These are phyloP conservation scores for Aspergillus haitiensis DNA, from an alignment of 495 filamentous ascomycete genomes.

Conservation along the genomic window DNA sequence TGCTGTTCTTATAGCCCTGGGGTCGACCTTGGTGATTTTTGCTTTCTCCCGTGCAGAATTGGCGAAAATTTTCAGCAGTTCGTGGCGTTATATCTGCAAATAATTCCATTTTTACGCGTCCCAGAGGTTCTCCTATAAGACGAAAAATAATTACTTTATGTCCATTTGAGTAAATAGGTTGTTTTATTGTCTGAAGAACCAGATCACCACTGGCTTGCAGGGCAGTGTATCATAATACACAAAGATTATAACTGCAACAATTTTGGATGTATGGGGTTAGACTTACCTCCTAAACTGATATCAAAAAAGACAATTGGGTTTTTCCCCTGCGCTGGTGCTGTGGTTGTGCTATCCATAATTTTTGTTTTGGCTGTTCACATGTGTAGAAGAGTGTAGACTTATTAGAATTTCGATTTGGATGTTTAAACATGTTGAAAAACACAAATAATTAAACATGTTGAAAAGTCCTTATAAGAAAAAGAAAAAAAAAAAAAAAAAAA, in stretches of 20 bases:
- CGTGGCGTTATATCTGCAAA: constrained; percentile 80
- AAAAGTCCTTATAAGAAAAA: no score
- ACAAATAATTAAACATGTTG: no score
- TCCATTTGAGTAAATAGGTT: background rate
- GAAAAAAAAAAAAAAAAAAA: no score
- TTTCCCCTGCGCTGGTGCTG: constrained; percentile 3
- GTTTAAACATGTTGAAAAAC: no score
- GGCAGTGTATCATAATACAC: no score
- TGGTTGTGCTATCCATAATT: constrained; percentile 11
- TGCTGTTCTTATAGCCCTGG: constrained; percentile 90
- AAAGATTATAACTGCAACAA: no score
- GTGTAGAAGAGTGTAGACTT: background rate
- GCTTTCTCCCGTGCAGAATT: constrained; percentile 93
- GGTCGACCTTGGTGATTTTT: constrained; percentile 79
- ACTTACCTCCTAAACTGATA: constrained; percentile 82
- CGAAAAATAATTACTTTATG: background rate
- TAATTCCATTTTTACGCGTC: constrained; percentile 91
- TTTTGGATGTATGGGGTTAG: background rate
- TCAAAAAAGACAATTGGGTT: constrained; percentile 90
- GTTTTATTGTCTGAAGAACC: background rate
- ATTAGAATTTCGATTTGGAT: no score
- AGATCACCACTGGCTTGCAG: no score
- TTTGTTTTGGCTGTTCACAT: background rate
- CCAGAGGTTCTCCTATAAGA: constrained; percentile 76
- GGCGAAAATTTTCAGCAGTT: constrained; percentile 95